Evolutionary conservation across 257 asterid genomes (phyloP).

Genomic region (Petunia axillaris): DNA sequence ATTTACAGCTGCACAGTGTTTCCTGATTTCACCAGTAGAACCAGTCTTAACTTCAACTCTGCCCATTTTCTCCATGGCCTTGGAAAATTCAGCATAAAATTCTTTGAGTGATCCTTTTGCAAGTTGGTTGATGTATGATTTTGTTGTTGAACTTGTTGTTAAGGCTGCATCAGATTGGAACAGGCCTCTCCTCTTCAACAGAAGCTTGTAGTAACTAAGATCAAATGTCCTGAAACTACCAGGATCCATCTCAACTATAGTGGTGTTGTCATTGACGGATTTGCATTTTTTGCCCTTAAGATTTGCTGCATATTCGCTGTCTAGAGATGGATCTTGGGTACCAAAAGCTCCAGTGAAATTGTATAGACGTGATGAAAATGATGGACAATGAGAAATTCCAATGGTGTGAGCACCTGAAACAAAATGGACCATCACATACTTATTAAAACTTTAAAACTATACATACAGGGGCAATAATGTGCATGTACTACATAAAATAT

Average conservation of each 20-base stretch:
- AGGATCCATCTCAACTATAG: conserved; percentile 51
- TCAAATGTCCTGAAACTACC: conserved; percentile 43
- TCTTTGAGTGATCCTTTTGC: background rate
- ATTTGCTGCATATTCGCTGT: conserved; percentile 36
- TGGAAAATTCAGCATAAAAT: background rate
- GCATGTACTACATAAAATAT: too few species aligned
- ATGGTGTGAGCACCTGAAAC: conserved; percentile 58
- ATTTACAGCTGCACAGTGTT: background rate
- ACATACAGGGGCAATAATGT: too few species aligned
- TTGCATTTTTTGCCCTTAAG: background rate
- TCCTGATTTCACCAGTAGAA: background rate
- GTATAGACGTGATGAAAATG: conserved; percentile 49
- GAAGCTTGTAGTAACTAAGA: conserved; percentile 37
- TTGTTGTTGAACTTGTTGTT: background rate
- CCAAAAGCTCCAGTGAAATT: conserved; percentile 59
- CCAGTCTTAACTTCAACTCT: background rate
- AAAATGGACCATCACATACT: background rate
- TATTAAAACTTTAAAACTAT: too few species aligned
- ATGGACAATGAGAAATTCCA: conserved; percentile 58
- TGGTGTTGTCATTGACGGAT: conserved; percentile 16
- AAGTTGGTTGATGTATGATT: background rate
- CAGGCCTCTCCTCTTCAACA: conserved; percentile 42
- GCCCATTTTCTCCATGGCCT: background rate
- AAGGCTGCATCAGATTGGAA: conserved; percentile 55
- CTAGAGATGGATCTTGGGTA: conserved; percentile 46